These are phyloP conservation scores for Cystobasidium ongulense DNA, from an alignment of 768 basidiomycete species.

Conservation along the genomic window DNA sequence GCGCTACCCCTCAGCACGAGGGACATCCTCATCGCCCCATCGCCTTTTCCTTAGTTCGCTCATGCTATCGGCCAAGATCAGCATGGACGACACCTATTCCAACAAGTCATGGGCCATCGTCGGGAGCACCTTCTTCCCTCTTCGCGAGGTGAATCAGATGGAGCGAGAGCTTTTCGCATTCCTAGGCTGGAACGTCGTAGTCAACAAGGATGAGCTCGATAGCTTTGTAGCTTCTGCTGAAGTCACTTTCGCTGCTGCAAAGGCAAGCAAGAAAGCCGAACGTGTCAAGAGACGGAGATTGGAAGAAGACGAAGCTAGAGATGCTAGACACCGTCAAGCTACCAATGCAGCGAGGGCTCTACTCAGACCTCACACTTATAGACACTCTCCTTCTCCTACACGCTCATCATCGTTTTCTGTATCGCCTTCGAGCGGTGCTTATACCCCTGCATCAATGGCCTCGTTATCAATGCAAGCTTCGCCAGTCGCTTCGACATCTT, in stretches of 20 bases:
- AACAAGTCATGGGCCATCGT: conserved; percentile 90
- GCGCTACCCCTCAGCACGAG: conserved; percentile 82
- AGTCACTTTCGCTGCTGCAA: background rate
- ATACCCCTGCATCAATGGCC: background rate
- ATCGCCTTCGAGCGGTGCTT: background rate
- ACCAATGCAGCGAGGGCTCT: conserved; percentile 40
- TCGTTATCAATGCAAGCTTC: background rate
- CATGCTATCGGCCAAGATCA: conserved; percentile 59
- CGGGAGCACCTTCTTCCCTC: conserved; percentile 72
- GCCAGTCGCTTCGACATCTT: background rate
- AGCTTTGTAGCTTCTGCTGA: conserved; percentile 12
- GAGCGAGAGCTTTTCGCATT: conserved; percentile 89
- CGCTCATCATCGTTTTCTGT: conserved; percentile 1
- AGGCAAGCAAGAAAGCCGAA: background rate
- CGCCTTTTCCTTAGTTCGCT: conserved; percentile 82
- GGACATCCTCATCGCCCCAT: conserved; percentile 81
- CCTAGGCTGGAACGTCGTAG: conserved; percentile 49
- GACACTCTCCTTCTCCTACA: conserved; percentile 21
- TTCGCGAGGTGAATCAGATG: conserved; percentile 93
- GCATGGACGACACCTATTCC: conserved; percentile 87
- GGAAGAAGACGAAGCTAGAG: conserved; percentile 29
- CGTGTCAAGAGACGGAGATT: background rate
- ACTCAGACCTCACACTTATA: conserved; percentile 32
- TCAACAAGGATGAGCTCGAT: conserved; percentile 39
- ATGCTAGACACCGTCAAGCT: conserved; percentile 38